Percentiles rank a stretch among this genome's conserved stretches.
Evolutionary conservation across 352 stramenopile species (phyloP).

Genomic region (Thraustochytrium striatum): DNA sequence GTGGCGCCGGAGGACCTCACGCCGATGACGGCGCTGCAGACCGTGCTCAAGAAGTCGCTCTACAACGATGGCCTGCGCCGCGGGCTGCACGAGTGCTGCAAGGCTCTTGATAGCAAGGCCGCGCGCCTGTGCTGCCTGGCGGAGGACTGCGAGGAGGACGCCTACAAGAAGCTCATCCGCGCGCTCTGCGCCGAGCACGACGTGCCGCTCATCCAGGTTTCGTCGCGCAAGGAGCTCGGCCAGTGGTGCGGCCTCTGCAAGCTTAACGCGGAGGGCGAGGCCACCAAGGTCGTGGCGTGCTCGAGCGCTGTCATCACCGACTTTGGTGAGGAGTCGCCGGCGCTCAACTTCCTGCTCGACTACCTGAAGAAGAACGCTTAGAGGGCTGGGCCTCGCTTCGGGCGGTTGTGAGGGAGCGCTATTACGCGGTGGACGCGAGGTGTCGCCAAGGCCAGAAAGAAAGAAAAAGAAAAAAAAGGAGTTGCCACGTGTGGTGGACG

Average conservation of each 20-base stretch:
- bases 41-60: conserved; percentile 97
- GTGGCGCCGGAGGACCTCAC: conserved; percentile 88
- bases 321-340: conserved; percentile 97
- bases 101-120: conserved; percentile 94
- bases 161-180: conserved; percentile 98
- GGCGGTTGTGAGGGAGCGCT: too few species aligned
- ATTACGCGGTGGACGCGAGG: too few species aligned
- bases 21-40: conserved; percentile 94
- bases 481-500: too few species aligned
- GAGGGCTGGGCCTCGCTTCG: too few species aligned
- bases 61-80: conserved; percentile 98
- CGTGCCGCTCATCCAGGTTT: conserved; percentile 86
- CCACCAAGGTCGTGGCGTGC: conserved; percentile 97
- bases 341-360: conserved; percentile 94
- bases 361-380: conserved; percentile 98
- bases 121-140: conserved; percentile 97
- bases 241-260: conserved; percentile 99
- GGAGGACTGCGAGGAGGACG: conserved; percentile 98
- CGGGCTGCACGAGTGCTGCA: conserved; percentile 96
- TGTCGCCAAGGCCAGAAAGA: too few species aligned
- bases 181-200: conserved; percentile 82
- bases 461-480: too few species aligned
- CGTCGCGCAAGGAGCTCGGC: conserved; percentile 92
- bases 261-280: conserved; percentile 91
- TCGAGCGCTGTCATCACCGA: conserved; percentile 98